phyloP scores from a whole-genome alignment of 179 eudicot species.

The Monotropa hypopitys region DNA sequence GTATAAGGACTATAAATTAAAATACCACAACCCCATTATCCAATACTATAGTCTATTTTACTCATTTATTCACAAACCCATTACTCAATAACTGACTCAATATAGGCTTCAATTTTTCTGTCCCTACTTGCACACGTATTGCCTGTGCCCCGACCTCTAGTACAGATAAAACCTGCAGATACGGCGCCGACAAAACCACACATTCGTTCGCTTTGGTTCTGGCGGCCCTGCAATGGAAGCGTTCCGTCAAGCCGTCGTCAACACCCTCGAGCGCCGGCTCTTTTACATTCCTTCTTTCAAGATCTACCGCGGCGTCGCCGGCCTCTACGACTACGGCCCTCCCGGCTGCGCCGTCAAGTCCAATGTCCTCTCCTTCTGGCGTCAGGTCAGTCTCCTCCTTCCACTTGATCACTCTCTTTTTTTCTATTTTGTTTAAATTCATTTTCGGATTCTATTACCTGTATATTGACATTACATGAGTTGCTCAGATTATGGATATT shows the following conservation, averaged over 20 bases:
- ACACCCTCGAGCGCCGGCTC: slow-evolving; percentile 66
- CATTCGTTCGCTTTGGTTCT: too few relatives aligned
- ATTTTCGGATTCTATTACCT: background rate
- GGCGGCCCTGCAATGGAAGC: slow-evolving; percentile 24
- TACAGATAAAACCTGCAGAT: too few relatives aligned
- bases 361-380: slow-evolving; percentile 87
- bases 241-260: slow-evolving; percentile 49
- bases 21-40: too few relatives aligned
- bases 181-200: too few relatives aligned
- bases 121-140: too few relatives aligned
- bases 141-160: too few relatives aligned
- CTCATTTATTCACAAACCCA: too few relatives aligned
- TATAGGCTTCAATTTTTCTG: too few relatives aligned
- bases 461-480: background rate
- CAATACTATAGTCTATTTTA: too few relatives aligned
- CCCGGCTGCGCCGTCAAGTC: slow-evolving; percentile 84
- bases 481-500: background rate
- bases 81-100: too few relatives aligned
- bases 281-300: slow-evolving; percentile 76
- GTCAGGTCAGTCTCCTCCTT: slow-evolving; percentile 34
- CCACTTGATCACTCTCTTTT: background rate
- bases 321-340: slow-evolving; percentile 77
- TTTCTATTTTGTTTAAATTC: background rate
- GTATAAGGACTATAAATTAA: too few relatives aligned
- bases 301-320: slow-evolving; percentile 86